A percentile compares a stretch with the other conserved stretches of the same genome.
Conservation (phyloP, 768 basidiomycete species). For the Pleurotus tuber-regium region DNA sequence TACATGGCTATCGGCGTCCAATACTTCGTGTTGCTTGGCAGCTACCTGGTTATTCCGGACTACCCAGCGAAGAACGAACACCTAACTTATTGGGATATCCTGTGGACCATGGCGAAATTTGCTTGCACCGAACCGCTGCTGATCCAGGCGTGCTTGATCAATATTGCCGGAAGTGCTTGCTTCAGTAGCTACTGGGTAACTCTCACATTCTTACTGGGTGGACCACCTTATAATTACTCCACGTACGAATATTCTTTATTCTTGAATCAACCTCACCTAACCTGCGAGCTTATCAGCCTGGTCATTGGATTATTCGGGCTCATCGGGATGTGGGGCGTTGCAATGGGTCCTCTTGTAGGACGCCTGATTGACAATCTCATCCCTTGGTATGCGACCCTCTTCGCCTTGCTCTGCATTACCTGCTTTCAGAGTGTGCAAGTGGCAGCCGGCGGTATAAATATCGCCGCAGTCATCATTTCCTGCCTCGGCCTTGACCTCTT, state of each 20-base stretch:
- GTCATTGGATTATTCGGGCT: slow-evolving; percentile 74
- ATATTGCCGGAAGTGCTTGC: slow-evolving; percentile 58
- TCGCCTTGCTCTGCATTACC: slow-evolving; percentile 45
- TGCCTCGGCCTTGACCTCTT: slow-evolving; percentile 73
- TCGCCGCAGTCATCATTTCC: slow-evolving; percentile 68
- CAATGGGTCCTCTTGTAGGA: slow-evolving; percentile 68
- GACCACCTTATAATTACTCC: slow-evolving; percentile 71
- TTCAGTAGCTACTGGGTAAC: slow-evolving; percentile 69
- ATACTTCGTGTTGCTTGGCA: slow-evolving; percentile 48
- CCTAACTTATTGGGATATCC: slow-evolving; percentile 64
- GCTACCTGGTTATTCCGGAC: slow-evolving; percentile 74
- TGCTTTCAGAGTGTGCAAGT: slow-evolving; percentile 63
- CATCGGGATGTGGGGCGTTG: slow-evolving; percentile 69
- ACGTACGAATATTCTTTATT: slow-evolving; percentile 42
- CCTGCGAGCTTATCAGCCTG: slow-evolving; percentile 26
- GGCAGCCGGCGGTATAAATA: slow-evolving; percentile 64
- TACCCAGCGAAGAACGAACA: slow-evolving; percentile 73
- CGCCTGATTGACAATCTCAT: slow-evolving; percentile 65
- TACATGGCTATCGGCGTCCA: slow-evolving; percentile 78
- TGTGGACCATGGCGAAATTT: slow-evolving; percentile 77
- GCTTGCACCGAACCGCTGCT: slow-evolving; percentile 76
- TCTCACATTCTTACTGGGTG: slow-evolving; percentile 78
- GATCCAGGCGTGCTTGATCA: slow-evolving; percentile 64
- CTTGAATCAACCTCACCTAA: background rate
- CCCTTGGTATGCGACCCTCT: slow-evolving; percentile 74